Evolutionary conservation across 192 early-diverging fungal species (phyloP), one percentile per base, ranked within the genome.

Genomic region (Coemansia asiatica): DNA sequence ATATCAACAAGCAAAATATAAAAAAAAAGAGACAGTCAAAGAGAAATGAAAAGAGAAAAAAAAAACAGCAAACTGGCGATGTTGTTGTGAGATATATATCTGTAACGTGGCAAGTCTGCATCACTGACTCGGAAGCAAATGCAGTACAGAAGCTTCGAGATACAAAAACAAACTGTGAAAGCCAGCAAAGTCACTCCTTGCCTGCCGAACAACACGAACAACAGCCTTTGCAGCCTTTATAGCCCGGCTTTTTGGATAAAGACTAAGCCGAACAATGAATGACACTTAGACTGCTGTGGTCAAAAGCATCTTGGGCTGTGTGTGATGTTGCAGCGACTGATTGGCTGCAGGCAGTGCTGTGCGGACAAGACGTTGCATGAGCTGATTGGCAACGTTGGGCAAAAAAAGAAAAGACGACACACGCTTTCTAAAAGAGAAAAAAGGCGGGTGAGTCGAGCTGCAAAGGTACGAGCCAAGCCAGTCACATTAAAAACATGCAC

Each of bases 311-410:
- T 33, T 33, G n/a, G 23, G 26, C 22, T 54, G 51, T 26, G 22
- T 55, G 53, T 62, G 64, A 72, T 66, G 70, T 58, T 60, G 71
- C 71, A 63, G 48, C 9, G 49, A 36, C 13, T 67, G 65, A 73
- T 73, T 73, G 71, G 71, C 54, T 44, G 63, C 47, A 23, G 12
- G 49, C 28, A 5, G 40, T 23, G 47, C 60, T 26, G 25, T 23
- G 21, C 21, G 15, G 38, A 23, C 50, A 40, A 25, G 66, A 75
- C 73, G 73, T 75, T 57, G 66, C 67, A 63, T 46, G 16, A 26
- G 47, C 6, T 65, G 67, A 69, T 69, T 75, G 67, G 63, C 51
- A 29, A 23, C 36, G 28, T 59, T 28, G 18, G 29, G 29, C 29
- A 19, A 23, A 21, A 31, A 57, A 16, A 36, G n/a, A n/a, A n/a